These are phyloP conservation scores for Pythium sukuiense DNA, from an alignment of 352 stramenopile species.

Conservation along the genomic window DNA sequence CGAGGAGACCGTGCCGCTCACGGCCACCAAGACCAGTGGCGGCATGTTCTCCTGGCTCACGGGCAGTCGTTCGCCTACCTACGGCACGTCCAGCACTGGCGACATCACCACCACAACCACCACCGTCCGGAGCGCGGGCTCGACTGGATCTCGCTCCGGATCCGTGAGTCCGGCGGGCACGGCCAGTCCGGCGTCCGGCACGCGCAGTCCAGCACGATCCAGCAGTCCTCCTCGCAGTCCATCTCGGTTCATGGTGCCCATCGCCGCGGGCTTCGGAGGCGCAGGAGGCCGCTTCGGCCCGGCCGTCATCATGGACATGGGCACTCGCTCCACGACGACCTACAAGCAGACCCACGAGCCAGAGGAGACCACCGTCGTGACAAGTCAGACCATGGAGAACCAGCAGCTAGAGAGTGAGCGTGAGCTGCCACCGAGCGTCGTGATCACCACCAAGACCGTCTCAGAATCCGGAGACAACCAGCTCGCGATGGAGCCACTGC, in stretches of 20 bases:
- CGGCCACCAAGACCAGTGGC: constrained; percentile 10
- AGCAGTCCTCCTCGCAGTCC: constrained; percentile 13
- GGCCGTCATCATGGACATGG: constrained; percentile 15
- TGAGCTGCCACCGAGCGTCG: constrained; percentile 11
- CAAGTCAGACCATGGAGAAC: neutral
- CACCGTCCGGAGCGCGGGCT: neutral
- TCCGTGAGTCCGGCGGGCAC: constrained; percentile 11
- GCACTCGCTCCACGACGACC: neutral
- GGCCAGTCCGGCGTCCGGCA: constrained; percentile 10
- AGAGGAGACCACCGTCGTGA: neutral
- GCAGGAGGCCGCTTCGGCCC: constrained; percentile 6
- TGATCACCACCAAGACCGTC: constrained; percentile 21
- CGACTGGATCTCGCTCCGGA: constrained; percentile 1
- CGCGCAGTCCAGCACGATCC: constrained; percentile 7
- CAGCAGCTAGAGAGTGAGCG: neutral
- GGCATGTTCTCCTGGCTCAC: constrained; percentile 24
- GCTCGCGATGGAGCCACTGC: neutral
- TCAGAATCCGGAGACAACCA: constrained; percentile 9
- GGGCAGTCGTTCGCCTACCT: constrained; percentile 9
- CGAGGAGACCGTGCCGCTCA: neutral
- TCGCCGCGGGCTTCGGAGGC: constrained; percentile 8
- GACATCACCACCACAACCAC: neutral
- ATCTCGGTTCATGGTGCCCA: constrained; percentile 9
- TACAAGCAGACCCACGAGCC: constrained; percentile 8
- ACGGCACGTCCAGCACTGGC: constrained; percentile 2